Evolutionary conservation across 1,284 basidiomycete genomes (phyloP).

Genomic region (Moesziomyces globuligerus): DNA sequence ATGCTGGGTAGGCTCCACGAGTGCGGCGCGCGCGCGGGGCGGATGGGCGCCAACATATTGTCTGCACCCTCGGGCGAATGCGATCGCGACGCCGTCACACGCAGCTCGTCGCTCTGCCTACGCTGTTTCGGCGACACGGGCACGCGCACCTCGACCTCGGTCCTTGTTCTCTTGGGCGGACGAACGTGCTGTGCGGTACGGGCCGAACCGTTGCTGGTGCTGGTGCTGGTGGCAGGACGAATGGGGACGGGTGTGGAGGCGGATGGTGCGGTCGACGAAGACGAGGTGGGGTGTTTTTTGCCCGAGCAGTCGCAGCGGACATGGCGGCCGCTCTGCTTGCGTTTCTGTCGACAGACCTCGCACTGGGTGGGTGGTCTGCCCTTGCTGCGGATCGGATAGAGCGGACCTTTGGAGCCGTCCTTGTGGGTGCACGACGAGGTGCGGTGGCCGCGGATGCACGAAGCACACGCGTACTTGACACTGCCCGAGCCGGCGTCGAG

Average conservation of each 20-base stretch:
- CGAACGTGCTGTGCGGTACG: constrained; percentile 9
- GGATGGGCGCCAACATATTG: constrained; percentile 28
- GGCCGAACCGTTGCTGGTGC: too few relatives aligned
- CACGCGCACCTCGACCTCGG: not conserved
- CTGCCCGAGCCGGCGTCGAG: constrained; percentile 3
- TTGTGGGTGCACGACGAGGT: constrained; percentile 60
- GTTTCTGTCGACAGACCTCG: constrained; percentile 53
- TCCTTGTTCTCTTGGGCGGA: constrained; percentile 15
- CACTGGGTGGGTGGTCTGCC: constrained; percentile 61
- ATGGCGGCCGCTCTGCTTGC: constrained; percentile 50
- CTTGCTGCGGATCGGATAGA: constrained; percentile 54
- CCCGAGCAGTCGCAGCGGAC: constrained; percentile 49
- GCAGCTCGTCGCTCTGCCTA: not conserved
- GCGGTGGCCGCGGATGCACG: constrained; percentile 62
- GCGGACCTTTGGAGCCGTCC: constrained; percentile 58
- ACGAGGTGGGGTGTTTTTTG: constrained; percentile 15
- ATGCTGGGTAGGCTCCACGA: constrained; percentile 44
- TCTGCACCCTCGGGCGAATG: not conserved
- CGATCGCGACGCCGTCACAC: not conserved
- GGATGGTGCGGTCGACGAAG: not conserved
- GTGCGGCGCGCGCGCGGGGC: constrained; percentile 8
- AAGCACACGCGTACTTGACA: constrained; percentile 60
- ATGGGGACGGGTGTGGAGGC: too few relatives aligned
- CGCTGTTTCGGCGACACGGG: not conserved
- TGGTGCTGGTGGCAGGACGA: too few relatives aligned